These are phyloP conservation scores for Parmelia sp. DNA, from an alignment of 495 filamentous ascomycete species.

Conservation along the genomic window DNA sequence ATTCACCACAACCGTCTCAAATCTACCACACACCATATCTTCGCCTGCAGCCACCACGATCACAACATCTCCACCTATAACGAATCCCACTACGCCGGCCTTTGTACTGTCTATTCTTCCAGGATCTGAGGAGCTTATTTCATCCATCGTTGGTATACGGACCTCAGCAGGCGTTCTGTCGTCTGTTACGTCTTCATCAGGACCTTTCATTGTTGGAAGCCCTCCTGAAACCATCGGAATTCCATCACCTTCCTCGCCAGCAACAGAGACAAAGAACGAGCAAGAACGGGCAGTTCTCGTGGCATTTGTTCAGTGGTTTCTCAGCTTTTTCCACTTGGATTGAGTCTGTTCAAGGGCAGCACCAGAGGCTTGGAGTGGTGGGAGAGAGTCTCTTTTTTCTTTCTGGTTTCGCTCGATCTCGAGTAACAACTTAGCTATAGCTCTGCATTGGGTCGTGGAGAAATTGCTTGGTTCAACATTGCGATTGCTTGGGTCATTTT, in stretches of 20 bases:
- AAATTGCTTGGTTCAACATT: not conserved
- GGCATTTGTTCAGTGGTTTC: constrained; percentile 26
- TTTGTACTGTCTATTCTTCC: constrained; percentile 7
- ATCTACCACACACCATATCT: constrained; percentile 14
- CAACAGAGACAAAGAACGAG: constrained; percentile 15
- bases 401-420: constrained; percentile 2
- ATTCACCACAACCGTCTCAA: constrained; percentile 15
- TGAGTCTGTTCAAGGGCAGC: not conserved
- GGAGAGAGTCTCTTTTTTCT: not conserved
- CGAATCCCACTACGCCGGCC: not conserved
- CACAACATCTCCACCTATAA: not conserved
- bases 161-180: constrained; percentile 22
- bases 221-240: constrained; percentile 8
- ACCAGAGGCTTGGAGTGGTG: not conserved
- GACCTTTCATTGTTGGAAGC: constrained; percentile 20
- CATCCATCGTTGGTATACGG: constrained; percentile 19
- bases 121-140: constrained; percentile 13
- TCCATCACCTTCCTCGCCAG: constrained; percentile 8
- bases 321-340: constrained; percentile 20
- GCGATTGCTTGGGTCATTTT: constrained; percentile 7
- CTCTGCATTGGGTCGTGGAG: constrained; percentile 11
- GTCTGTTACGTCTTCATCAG: constrained; percentile 19
- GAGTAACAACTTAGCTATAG: not conserved
- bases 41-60: not conserved
- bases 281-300: constrained; percentile 22